Evolutionary conservation across 257 asterid genomes (phyloP), one percentile per base, ranked within the genome.

Genomic region (Henckelia pumila): DNA sequence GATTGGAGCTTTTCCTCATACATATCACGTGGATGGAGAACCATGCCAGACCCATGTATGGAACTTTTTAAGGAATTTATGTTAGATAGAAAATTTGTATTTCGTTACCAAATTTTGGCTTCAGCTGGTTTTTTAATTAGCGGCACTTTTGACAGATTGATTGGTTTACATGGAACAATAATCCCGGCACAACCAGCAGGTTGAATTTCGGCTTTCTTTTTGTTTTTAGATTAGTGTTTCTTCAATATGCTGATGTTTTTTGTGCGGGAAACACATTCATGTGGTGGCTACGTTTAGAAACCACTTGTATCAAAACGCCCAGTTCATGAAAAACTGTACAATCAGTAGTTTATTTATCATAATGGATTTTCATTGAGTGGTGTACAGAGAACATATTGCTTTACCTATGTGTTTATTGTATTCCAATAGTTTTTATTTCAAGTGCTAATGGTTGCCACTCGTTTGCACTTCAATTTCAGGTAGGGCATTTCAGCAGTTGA

Each of bases 21-120:
- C 52, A 30, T 93, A 93, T 78, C 97, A 88, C 75, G 81, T 85
- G 40, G 26, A 81, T 55, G 91, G 82, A 55, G 84, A 68, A 40
- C 84, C 93, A 47, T 93, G 98, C 76, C 78, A 32, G 40, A 86
- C 97, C 28, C 94, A 90, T 74, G 98, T 93, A 88, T 44, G 82
- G 30, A n/a, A 70, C 61, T 60, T 14, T 4, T 21, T 59, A 22
- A 32, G 20, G 8, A 8, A 20, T 16, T 60, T 16, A 6, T 33
- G 66, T 19, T 23, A 59, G 3, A 44, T 33, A 33, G n/a, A 28
- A 10, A 40, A 7, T 7, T 32, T 30, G 25, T 3, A 49, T 29
- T 2, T 24, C 52, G 3, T 22, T 50, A 10, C 20, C 29, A 9
- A 58, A 29, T 33, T 71, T 14, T 69, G 70, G 20, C n/a, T 61